Percentiles rank a stretch among this genome's conserved stretches.
Conservation (phyloP, 257 asterid species). For the Fraxinus excelsior region DNA sequence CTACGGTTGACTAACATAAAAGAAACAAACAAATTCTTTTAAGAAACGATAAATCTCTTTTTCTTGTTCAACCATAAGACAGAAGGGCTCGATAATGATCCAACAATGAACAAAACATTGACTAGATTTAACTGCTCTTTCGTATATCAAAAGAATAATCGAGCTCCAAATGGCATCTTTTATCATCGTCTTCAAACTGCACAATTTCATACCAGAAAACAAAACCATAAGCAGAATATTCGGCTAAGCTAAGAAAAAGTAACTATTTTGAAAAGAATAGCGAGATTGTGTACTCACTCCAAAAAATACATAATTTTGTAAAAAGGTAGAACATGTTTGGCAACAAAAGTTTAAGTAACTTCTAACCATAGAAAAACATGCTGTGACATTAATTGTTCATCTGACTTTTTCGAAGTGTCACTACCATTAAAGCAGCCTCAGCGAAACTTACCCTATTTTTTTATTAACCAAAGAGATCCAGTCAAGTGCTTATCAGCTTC, state of each 20-base stretch:
- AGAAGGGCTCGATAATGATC: neutral
- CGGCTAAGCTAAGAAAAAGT: neutral
- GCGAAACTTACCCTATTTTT: neutral
- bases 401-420: neutral
- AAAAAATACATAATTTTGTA: no score
- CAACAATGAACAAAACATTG: constrained; percentile 17
- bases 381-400: no score
- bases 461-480: neutral
- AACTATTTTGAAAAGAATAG: neutral
- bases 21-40: neutral
- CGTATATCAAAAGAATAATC: constrained; percentile 63
- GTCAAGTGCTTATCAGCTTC: neutral
- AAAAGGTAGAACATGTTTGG: no score
- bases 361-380: no score
- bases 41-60: neutral
- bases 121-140: constrained; percentile 35
- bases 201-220: constrained; percentile 19
- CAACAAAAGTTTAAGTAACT: no score
- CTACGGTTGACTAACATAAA: neutral
- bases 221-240: constrained; percentile 3
- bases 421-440: neutral
- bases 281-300: neutral
- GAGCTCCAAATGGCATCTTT: constrained; percentile 65
- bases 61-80: neutral
- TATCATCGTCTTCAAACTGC: constrained; percentile 78